Evolutionary conservation across 2,329 filamentous ascomycete species (phyloP).

Genomic region (Aspergillus costaricaensis): DNA sequence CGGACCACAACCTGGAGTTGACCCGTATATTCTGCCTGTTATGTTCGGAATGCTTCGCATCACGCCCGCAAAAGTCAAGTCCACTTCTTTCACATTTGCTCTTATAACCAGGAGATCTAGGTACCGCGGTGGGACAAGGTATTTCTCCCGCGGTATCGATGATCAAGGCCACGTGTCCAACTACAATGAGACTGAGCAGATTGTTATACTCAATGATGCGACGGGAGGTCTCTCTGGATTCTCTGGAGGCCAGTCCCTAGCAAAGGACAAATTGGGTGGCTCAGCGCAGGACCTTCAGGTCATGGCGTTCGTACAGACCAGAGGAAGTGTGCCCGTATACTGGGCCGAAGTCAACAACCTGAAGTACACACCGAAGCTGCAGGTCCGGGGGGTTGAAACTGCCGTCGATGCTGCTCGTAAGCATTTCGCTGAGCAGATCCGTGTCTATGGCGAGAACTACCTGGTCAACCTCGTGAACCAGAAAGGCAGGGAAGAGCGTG

Average conservation of each 20-base stretch:
- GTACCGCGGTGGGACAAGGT: constrained; percentile 85
- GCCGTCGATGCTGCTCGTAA: constrained; percentile 75
- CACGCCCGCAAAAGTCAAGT: constrained; percentile 80
- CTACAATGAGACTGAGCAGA: constrained; percentile 97
- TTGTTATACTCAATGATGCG: constrained; percentile 84
- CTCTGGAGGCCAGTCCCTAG: constrained; percentile 72
- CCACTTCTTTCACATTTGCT: constrained; percentile 77
- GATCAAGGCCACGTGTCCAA: constrained; percentile 95
- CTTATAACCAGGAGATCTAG: constrained; percentile 88
- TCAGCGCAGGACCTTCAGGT: constrained; percentile 78
- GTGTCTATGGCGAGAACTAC: constrained; percentile 93
- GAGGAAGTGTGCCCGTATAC: constrained; percentile 92
- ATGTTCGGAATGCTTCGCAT: constrained; percentile 97
- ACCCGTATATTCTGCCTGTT: constrained; percentile 91
- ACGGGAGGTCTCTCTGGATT: constrained; percentile 75
- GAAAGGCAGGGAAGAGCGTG: constrained; percentile 81
- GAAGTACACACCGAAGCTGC: constrained; percentile 85
- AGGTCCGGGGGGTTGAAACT: constrained; percentile 80
- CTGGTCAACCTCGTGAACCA: constrained; percentile 97
- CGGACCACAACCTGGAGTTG: constrained; percentile 69
- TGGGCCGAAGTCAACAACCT: constrained; percentile 96
- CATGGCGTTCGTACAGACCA: constrained; percentile 91
- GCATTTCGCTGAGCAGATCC: constrained; percentile 93
- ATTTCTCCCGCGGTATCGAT: constrained; percentile 92
- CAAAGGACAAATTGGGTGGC: constrained; percentile 68